A percentile compares a stretch with the other conserved stretches of the same genome.
Evolutionary conservation across 495 filamentous ascomycete genomes (phyloP).

Genomic region (Alectoria sarmentosa): DNA sequence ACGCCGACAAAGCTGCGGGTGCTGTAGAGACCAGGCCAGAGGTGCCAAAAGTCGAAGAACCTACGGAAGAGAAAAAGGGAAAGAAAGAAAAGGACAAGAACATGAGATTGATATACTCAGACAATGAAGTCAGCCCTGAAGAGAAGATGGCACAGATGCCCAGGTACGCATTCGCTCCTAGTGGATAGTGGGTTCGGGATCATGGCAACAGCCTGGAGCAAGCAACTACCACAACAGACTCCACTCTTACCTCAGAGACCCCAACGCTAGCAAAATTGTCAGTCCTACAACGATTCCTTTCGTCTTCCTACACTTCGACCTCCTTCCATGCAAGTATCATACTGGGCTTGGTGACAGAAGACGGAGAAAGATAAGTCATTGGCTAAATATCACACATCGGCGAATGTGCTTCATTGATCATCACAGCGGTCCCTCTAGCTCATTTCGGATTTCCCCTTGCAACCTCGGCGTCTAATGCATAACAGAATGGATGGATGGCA

Average conservation of each 20-base stretch:
- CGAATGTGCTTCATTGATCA: slow-evolving; percentile 13
- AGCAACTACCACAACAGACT: slow-evolving; percentile 31
- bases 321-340: neutral
- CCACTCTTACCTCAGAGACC: neutral
- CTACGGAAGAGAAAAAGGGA: slow-evolving; percentile 54
- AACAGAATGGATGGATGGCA: slow-evolving; percentile 7
- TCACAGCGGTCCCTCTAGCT: slow-evolving; percentile 6
- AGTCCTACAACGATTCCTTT: neutral
- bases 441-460: neutral
- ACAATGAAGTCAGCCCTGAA: slow-evolving; percentile 73
- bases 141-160: slow-evolving; percentile 77
- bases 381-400: slow-evolving; percentile 7
- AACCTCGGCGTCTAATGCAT: neutral
- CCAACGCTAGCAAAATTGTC: neutral
- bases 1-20: slow-evolving; percentile 35
- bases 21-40: slow-evolving; percentile 21
- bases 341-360: slow-evolving; percentile 5
- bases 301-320: neutral
- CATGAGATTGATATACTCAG: slow-evolving; percentile 67
- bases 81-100: slow-evolving; percentile 65
- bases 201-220: slow-evolving; percentile 30
- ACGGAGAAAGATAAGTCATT: slow-evolving; percentile 19
- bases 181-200: slow-evolving; percentile 31
- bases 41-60: slow-evolving; percentile 28
- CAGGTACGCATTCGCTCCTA: slow-evolving; percentile 65